Evolutionary conservation across 257 asterid species (phyloP), one percentile per base, ranked within the genome.

Genomic region (Solanum dulcamara): DNA sequence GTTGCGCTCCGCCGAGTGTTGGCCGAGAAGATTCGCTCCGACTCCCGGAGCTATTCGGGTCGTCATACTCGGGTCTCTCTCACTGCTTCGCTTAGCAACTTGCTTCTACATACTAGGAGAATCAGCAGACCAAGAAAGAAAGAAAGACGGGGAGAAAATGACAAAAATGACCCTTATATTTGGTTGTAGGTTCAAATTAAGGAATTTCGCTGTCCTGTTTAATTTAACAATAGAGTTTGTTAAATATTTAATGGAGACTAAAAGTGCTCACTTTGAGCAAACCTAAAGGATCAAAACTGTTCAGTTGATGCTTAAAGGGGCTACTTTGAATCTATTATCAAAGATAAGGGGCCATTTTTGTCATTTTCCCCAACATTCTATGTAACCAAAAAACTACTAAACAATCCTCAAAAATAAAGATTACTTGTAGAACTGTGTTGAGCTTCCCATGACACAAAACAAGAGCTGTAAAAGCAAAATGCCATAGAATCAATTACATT

Each of bases 1-100:
- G 93, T 96, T 96, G 86, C 98, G 95, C 93, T 96, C 99, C 85
- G 98, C 98, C 57, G 98, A 90, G 89, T 96, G 99, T 90, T 96
- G 99, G 50, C 99, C 98, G 83, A 96, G 92, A 44, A 96, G 97
- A 88, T 96, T 96, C 10, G 99, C 97, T 75, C 98, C 98, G 14
- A 96, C 98, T 2, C 98, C 99, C 5, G 97, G 99, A 85, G 98
- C 98, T 66, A 96, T 96, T 89, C 99, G 88, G 67, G 98, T 93
- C 85, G 99, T 94, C 99, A 92, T 92, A 14, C 15, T 26, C 60
- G 10, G 17, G 17, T 68, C 17, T 18, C 30, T 37, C 30, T 20
- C 79, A 11, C 50, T 20, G 17, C 15, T 35, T 35, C 9, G 18
- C 48, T 70, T 37, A 32, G 75, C 75, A 32, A 32, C 79, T 68